Conservation (phyloP, 352 stramenopile genomes). For the Phytophthora cajani region DNA sequence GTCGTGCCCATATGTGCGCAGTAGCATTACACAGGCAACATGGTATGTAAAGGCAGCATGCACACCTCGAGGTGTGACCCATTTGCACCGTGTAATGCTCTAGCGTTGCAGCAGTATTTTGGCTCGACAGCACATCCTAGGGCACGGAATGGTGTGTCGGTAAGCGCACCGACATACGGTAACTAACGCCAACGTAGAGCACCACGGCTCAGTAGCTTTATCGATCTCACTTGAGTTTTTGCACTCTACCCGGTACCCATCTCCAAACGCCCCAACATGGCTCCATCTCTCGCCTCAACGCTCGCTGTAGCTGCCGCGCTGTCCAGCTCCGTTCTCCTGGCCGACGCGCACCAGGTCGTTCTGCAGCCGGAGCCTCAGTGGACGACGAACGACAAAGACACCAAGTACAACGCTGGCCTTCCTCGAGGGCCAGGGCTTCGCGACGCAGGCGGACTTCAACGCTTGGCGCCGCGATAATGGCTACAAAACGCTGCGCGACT, state of each 20-base stretch:
- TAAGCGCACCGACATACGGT: neutral
- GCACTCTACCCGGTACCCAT: neutral
- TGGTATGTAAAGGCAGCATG: neutral
- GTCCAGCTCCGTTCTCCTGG: neutral
- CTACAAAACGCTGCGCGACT: slow-evolving; percentile 18
- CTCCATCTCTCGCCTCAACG: neutral
- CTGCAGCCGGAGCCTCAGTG: slow-evolving; percentile 39
- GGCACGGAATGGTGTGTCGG: neutral
- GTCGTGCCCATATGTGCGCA: neutral
- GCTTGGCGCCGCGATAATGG: slow-evolving; percentile 31
- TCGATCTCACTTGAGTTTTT: slow-evolving; percentile 3
- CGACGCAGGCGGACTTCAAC: slow-evolving; percentile 39
- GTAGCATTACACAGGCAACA: too few species aligned
- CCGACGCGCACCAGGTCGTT: slow-evolving; percentile 39
- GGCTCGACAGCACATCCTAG: neutral
- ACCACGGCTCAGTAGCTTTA: neutral
- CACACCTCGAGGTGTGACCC: too few species aligned
- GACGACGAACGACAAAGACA: slow-evolving; percentile 29
- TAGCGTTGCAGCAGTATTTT: neutral
- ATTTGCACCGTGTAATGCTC: too few species aligned
- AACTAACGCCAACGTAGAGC: neutral
- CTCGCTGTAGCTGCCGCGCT: neutral
- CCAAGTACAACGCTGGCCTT: slow-evolving; percentile 26
- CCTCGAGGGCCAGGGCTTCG: slow-evolving; percentile 45
- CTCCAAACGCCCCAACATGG: neutral